Conservation (phyloP, 805 yeast genomes). For the Ogataea haglerorum region DNA sequence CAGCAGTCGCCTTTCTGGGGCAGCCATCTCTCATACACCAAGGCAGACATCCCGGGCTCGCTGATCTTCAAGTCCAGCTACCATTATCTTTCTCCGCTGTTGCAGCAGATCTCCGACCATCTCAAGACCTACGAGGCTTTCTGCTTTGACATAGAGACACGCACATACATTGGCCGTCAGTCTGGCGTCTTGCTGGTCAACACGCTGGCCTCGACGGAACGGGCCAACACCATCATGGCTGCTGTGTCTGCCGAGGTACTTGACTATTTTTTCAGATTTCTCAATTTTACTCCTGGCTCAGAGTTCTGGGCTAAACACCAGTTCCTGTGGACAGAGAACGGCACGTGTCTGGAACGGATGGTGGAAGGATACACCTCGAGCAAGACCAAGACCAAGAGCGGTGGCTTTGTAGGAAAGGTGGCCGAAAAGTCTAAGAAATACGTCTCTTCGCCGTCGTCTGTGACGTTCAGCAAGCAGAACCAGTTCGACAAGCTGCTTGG, state of each 20-base stretch:
- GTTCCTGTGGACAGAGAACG: constrained; percentile 50
- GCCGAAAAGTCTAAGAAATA: constrained; percentile 36
- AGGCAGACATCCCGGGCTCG: constrained; percentile 35
- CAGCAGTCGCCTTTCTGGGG: constrained; percentile 13
- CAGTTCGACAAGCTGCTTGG: constrained; percentile 46
- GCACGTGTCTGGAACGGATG: constrained; percentile 37
- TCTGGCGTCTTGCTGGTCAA: constrained; percentile 49
- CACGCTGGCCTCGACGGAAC: constrained; percentile 47
- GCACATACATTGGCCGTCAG: constrained; percentile 43
- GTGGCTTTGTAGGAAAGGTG: constrained; percentile 44
- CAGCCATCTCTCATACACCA: constrained; percentile 30
- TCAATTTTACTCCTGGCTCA: constrained; percentile 32
- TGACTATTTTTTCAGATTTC: constrained; percentile 43
- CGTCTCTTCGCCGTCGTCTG: constrained; percentile 23
- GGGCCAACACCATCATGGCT: constrained; percentile 47
- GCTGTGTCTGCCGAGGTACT: constrained; percentile 47
- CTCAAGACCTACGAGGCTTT: constrained; percentile 46
- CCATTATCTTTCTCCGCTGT: constrained; percentile 21
- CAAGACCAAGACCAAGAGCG: constrained; percentile 38
- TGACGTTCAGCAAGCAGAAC: constrained; percentile 24
- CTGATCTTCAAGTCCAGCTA: constrained; percentile 34
- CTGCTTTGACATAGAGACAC: constrained; percentile 37
- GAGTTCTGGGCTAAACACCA: constrained; percentile 37
- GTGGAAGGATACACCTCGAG: constrained; percentile 38
- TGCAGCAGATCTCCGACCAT: constrained; percentile 24